Conservation (phyloP, 345 rosid species). For the thale cress (Arabidopsis thaliana) region TAIR10.1 NC_003071.7:10772501-10773000, state of each 20-base stretch:
- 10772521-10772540: slow-evolving; percentile 73
- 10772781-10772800: background rate
- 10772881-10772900: slow-evolving; percentile 94
- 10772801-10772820: slow-evolving; percentile 7
- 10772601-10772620: slow-evolving; percentile 46
- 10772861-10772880: slow-evolving; percentile 92
- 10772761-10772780: background rate
- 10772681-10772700: slow-evolving; percentile 69
- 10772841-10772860: slow-evolving; percentile 77
- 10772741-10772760: background rate
- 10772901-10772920: slow-evolving; percentile 83
- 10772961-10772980: slow-evolving; percentile 58
- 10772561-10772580: background rate
- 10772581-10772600: background rate
- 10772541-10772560: slow-evolving; percentile 31
- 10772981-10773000: background rate
- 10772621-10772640: slow-evolving; percentile 81
- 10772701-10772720: slow-evolving; percentile 67
- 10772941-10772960: slow-evolving; percentile 94
- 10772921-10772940: slow-evolving; percentile 89
- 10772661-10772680: slow-evolving; percentile 80
- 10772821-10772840: slow-evolving; percentile 50
- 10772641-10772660: slow-evolving; percentile 98
- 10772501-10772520: slow-evolving; percentile 99
- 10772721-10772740: slow-evolving; percentile 3